Evolutionary conservation across 352 stramenopile genomes (phyloP).

Genomic region (Globisporangium barbulae): DNA sequence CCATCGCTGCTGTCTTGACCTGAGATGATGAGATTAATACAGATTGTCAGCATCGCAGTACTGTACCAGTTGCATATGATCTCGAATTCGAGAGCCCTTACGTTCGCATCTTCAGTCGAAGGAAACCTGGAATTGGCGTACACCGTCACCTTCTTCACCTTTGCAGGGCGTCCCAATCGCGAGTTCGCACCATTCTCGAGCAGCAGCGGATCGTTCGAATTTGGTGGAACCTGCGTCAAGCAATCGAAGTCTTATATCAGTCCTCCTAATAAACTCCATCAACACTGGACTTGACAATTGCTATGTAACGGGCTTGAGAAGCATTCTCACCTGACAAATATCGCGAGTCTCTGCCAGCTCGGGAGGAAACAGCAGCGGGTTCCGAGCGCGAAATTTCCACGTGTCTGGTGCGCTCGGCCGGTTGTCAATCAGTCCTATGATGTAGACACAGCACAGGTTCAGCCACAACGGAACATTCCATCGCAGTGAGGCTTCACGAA

Average conservation of each 20-base stretch:
- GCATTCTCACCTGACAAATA: constrained; percentile 52
- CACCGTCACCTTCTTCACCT: constrained; percentile 44
- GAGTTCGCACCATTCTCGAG: constrained; percentile 42
- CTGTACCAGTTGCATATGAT: neutral
- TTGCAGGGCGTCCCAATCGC: constrained; percentile 24
- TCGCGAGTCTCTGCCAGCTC: constrained; percentile 48
- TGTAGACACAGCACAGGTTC: constrained; percentile 4
- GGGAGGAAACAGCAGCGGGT: constrained; percentile 76
- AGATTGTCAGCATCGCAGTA: neutral
- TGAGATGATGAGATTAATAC: neutral
- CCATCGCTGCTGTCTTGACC: constrained; percentile 3
- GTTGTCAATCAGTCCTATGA: constrained; percentile 47
- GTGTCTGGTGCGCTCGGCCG: constrained; percentile 66
- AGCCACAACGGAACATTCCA: neutral
- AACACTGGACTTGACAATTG: neutral
- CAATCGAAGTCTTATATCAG: neutral
- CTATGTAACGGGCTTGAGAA: neutral
- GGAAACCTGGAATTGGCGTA: constrained; percentile 78
- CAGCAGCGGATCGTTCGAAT: constrained; percentile 19
- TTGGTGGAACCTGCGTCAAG: constrained; percentile 21
- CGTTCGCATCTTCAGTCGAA: constrained; percentile 15
- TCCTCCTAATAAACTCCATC: neutral
- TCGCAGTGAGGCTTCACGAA: neutral
- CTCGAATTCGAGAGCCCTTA: constrained; percentile 10
- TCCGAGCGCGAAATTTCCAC: constrained; percentile 72